A percentile compares a stretch with the other conserved stretches of the same genome.
Evolutionary conservation across 73 alveolate species (phyloP).

Genomic region (Uronychia binucleata): DNA sequence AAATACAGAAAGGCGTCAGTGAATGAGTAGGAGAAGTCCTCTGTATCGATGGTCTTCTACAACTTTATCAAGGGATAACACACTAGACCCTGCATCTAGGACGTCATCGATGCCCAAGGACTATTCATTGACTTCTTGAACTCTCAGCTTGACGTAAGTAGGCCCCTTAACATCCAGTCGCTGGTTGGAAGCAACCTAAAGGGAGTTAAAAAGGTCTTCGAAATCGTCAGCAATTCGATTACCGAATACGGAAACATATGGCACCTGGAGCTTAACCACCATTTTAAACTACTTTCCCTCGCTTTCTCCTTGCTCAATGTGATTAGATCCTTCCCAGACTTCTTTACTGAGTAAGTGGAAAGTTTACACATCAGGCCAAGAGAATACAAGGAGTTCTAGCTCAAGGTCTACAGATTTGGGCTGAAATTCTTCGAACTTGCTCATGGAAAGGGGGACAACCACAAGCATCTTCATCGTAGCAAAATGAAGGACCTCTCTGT

Average conservation of each 20-base stretch:
- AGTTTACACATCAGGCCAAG: neutral
- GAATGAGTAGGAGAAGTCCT: neutral
- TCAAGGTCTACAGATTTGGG: neutral
- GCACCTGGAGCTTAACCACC: neutral
- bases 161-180: neutral
- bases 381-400: neutral
- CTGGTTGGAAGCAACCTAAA: neutral
- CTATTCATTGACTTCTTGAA: neutral
- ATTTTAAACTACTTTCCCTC: neutral
- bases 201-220: neutral
- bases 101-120: neutral
- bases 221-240: neutral
- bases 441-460: neutral
- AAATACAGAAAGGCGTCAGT: neutral
- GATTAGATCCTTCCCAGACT: neutral
- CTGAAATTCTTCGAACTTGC: neutral
- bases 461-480: neutral
- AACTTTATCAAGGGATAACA: neutral
- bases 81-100: neutral
- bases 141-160: neutral
- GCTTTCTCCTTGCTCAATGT: neutral
- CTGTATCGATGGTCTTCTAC: neutral
- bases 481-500: neutral
- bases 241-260: neutral
- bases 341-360: neutral